These are phyloP conservation scores for Candida manassasensis DNA, from an alignment of 805 yeast genomes.

Conservation along the genomic window DNA sequence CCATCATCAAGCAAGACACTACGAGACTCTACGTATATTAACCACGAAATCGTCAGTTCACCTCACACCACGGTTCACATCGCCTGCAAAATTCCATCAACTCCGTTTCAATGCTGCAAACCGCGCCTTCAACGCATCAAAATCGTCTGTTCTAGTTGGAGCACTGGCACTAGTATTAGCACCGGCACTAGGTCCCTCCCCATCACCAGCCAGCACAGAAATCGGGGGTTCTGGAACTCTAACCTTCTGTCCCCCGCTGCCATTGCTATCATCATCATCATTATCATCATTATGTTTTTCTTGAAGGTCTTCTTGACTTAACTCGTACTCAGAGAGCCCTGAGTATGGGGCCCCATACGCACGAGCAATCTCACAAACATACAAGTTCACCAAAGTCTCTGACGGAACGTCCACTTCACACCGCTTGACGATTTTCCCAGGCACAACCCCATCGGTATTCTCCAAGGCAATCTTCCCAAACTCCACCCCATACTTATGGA, in stretches of 20 bases:
- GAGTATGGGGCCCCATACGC: slow-evolving; percentile 76
- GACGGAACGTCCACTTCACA: slow-evolving; percentile 67
- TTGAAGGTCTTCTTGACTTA: slow-evolving; percentile 11
- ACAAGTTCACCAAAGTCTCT: slow-evolving; percentile 58
- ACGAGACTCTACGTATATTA: no score
- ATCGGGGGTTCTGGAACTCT: slow-evolving; percentile 7
- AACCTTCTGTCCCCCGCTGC: slow-evolving; percentile 8
- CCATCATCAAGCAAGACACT: no score
- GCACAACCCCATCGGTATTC: slow-evolving; percentile 48
- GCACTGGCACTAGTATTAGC: slow-evolving; percentile 12
- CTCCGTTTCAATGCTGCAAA: slow-evolving; percentile 64
- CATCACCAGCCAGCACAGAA: slow-evolving; percentile 23
- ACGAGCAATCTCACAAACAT: slow-evolving; percentile 73
- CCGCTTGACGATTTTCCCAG: slow-evolving; percentile 60
- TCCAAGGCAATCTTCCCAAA: slow-evolving; percentile 54
- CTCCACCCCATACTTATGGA: slow-evolving; percentile 63
- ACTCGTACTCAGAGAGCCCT: slow-evolving; percentile 35
- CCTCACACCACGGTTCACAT: no score
- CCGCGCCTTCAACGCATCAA: slow-evolving; percentile 63
- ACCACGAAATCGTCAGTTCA: no score
- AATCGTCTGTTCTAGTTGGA: slow-evolving; percentile 35
- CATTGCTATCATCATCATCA: slow-evolving; percentile 22
- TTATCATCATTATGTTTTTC: slow-evolving; percentile 22
- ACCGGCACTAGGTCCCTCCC: slow-evolving; percentile 17
- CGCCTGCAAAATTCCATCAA: no score